phyloP scores from a whole-genome alignment of 2,329 filamentous ascomycete genomes.

The Polytolypa hystricis region DNA sequence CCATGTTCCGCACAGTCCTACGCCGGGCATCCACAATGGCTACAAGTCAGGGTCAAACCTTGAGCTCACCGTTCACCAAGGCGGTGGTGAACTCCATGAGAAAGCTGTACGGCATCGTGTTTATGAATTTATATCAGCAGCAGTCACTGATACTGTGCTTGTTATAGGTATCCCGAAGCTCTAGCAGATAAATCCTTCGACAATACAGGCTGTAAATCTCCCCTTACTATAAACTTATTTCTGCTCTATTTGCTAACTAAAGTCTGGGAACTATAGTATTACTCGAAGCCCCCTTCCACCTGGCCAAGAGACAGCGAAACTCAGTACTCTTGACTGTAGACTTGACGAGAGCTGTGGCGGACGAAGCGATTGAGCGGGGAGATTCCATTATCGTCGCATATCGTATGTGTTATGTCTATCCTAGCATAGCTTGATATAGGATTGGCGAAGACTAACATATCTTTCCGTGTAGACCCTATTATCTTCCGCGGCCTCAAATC shows the following conservation, averaged over 20 bases:
- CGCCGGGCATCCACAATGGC: slow-evolving; percentile 10
- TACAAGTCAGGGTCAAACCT: slow-evolving; percentile 11
- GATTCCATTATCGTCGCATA: slow-evolving; percentile 80
- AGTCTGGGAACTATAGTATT: slow-evolving; percentile 44
- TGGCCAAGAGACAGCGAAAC: slow-evolving; percentile 47
- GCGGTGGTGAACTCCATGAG: slow-evolving; percentile 69
- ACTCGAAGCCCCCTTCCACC: slow-evolving; percentile 55
- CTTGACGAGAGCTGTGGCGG: slow-evolving; percentile 74
- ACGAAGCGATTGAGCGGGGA: slow-evolving; percentile 71
- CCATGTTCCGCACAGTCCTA: slow-evolving; percentile 10
- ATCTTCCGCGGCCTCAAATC: slow-evolving; percentile 91
- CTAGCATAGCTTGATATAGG: not conserved
- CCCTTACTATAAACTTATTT: not conserved
- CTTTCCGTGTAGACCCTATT: slow-evolving; percentile 60
- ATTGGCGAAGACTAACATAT: not conserved
- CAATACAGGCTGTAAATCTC: slow-evolving; percentile 65
- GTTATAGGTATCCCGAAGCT: slow-evolving; percentile 67
- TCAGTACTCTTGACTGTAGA: slow-evolving; percentile 78
- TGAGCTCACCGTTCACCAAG: slow-evolving; percentile 49
- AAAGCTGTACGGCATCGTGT: slow-evolving; percentile 49
- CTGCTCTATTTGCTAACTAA: not conserved
- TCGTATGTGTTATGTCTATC: slow-evolving; percentile 44
- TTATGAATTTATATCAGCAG: slow-evolving; percentile 2
- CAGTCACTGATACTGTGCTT: slow-evolving; percentile 10
- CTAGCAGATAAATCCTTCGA: slow-evolving; percentile 87